Percentiles rank a stretch among this genome's conserved stretches.
Evolutionary conservation across 129 eudicot species (phyloP).

Genomic region (Silybum marianum): DNA sequence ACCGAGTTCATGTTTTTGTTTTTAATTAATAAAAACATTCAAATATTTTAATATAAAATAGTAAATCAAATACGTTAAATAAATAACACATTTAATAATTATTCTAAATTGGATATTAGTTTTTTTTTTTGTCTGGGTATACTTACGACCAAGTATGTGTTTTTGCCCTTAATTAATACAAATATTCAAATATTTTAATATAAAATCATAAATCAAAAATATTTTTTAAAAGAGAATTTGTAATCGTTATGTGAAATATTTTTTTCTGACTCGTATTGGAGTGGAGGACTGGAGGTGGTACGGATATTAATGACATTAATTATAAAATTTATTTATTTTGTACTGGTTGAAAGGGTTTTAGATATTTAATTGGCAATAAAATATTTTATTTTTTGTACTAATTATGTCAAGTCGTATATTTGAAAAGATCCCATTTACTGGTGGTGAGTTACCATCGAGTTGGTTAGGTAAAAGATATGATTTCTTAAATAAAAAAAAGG

Average conservation of each 20-base stretch:
- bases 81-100: not conserved
- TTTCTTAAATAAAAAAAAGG: no score
- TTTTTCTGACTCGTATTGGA: not conserved
- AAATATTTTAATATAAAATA: not conserved
- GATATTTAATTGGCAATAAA: not conserved
- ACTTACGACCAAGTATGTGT: no score
- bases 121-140: no score
- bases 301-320: not conserved
- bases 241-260: no score
- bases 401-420: not conserved
- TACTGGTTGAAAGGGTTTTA: no score
- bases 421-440: not conserved
- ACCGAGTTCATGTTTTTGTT: not conserved
- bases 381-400: not conserved
- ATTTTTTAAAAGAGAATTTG: no score
- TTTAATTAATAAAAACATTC: no score
- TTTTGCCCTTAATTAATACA: no score
- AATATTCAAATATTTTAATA: no score
- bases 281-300: not conserved
- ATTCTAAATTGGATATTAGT: not conserved
- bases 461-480: not conserved
- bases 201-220: no score
- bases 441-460: not conserved
- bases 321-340: conserved; percentile 1
- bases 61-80: not conserved